These are phyloP conservation scores for Kwoniella pini DNA, from an alignment of 768 basidiomycete genomes.

Conservation along the genomic window DNA sequence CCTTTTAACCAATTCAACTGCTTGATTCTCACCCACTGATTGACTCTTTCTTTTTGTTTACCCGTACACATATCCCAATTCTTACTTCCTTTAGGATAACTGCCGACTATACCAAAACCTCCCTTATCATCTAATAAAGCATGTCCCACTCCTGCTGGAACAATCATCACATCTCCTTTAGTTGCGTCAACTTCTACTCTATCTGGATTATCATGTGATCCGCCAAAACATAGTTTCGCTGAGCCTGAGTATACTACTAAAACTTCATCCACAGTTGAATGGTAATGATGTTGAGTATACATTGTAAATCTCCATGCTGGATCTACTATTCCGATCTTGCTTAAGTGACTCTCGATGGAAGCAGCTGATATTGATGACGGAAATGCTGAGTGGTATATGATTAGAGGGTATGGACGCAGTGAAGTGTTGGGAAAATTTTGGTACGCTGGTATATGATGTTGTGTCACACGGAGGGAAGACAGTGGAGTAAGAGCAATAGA, in stretches of 20 bases:
- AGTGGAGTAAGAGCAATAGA: slow-evolving; percentile 24
- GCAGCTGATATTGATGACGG: slow-evolving; percentile 6
- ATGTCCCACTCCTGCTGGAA: slow-evolving; percentile 59
- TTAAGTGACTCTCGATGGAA: slow-evolving; percentile 55
- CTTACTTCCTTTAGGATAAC: slow-evolving; percentile 54
- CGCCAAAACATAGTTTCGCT: slow-evolving; percentile 58
- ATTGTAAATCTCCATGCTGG: slow-evolving; percentile 59
- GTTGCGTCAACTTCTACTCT: slow-evolving; percentile 51
- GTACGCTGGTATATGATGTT: slow-evolving; percentile 54
- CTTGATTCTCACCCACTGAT: slow-evolving; percentile 42
- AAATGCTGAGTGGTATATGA: slow-evolving; percentile 54
- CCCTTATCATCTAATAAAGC: slow-evolving; percentile 49
- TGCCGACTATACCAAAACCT: slow-evolving; percentile 57
- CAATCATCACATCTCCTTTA: slow-evolving; percentile 57
- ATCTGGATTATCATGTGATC: slow-evolving; percentile 48
- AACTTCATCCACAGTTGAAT: slow-evolving; percentile 59
- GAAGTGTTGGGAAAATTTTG: slow-evolving; percentile 56
- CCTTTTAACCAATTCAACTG: slow-evolving; percentile 55
- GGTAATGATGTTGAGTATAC: slow-evolving; percentile 58
- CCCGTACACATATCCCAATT: slow-evolving; percentile 58
- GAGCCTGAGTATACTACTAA: slow-evolving; percentile 54
- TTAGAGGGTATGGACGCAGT: slow-evolving; percentile 53
- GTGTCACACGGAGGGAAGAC: slow-evolving; percentile 29
- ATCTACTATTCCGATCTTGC: slow-evolving; percentile 50
- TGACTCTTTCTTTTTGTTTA: slow-evolving; percentile 39